phyloP scores from a whole-genome alignment of 257 asterid species.

The Craterostigma plantagineum region DNA sequence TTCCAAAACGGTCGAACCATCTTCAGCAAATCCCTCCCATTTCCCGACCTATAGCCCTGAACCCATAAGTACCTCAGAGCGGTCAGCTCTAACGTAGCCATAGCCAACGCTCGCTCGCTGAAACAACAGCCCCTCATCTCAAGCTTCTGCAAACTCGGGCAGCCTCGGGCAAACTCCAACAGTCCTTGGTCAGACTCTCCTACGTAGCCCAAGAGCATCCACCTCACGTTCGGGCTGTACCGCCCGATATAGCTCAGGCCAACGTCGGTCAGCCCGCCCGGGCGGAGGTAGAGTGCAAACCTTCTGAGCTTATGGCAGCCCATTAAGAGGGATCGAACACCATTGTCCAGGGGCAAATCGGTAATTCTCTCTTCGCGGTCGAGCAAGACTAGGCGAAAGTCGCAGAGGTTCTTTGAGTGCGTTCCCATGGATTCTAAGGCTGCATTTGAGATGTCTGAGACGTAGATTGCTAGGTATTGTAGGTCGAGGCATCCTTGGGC shows the following conservation, averaged over 20 bases:
- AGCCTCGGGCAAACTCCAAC: neutral
- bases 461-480: neutral
- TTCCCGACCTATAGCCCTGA: neutral
- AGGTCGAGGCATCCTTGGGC: slow-evolving; percentile 3
- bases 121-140: slow-evolving; percentile 5
- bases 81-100: neutral
- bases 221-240: neutral
- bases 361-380: neutral
- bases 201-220: slow-evolving; percentile 4
- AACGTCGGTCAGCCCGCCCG: slow-evolving; percentile 1
- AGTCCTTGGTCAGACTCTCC: slow-evolving; percentile 2
- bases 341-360: slow-evolving; percentile 1
- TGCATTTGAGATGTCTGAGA: slow-evolving; percentile 2
- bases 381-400: slow-evolving; percentile 1
- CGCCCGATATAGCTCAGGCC: slow-evolving; percentile 1
- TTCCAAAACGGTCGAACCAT: slow-evolving; percentile 5
- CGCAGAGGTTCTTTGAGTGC: neutral
- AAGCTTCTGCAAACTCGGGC: slow-evolving; percentile 5
- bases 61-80: slow-evolving; percentile 5
- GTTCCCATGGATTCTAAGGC: neutral
- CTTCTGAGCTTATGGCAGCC: neutral
- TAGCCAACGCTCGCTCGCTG: slow-evolving; percentile 1
- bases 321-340: slow-evolving; percentile 1
- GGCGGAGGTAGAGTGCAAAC: slow-evolving; percentile 3
- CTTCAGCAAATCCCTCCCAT: neutral